A percentile compares a stretch with the other conserved stretches of the same genome.
phyloP scores from a whole-genome alignment of 2,329 filamentous ascomycete species.

The Colletotrichum lindemuthianum region DNA sequence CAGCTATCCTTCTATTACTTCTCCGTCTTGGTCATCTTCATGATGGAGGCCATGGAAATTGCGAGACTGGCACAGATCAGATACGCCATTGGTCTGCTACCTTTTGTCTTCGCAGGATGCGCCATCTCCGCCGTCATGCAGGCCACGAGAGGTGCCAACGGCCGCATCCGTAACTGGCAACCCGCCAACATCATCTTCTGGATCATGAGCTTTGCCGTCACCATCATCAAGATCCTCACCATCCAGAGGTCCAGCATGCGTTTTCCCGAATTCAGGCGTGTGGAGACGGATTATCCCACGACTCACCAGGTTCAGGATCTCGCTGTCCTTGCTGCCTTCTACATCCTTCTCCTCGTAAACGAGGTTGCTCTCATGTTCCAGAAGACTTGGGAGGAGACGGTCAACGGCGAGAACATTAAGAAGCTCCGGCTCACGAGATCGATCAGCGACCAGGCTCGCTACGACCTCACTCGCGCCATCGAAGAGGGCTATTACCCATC shows the following conservation, averaged over 20 bases:
- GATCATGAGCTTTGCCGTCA: constrained; percentile 38
- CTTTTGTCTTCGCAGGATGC: constrained; percentile 39
- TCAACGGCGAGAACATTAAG: constrained; percentile 30
- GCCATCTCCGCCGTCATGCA: constrained; percentile 35
- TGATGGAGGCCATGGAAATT: constrained; percentile 41
- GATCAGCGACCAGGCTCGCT: constrained; percentile 33
- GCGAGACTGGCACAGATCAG: constrained; percentile 35
- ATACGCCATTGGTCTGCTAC: constrained; percentile 38
- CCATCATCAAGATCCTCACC: constrained; percentile 38
- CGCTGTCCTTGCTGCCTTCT: constrained; percentile 38
- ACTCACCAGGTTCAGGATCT: constrained; percentile 41
- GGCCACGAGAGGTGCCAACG: constrained; percentile 35
- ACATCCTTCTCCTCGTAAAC: constrained; percentile 34
- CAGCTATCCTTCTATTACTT: constrained; percentile 40
- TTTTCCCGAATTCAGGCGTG: constrained; percentile 27
- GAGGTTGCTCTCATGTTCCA: constrained; percentile 36
- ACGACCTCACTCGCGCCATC: constrained; percentile 32
- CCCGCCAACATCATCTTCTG: constrained; percentile 39
- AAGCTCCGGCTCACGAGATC: constrained; percentile 26
- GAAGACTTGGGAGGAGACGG: constrained; percentile 33
- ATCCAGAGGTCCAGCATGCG: constrained; percentile 30
- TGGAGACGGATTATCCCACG: constrained; percentile 37
- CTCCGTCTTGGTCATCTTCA: constrained; percentile 37
- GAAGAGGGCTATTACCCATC: constrained; percentile 34
- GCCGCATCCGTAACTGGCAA: constrained; percentile 36